Evolutionary conservation across 1,139 yeast genomes (phyloP).

Genomic region (Diutina scorzettiae): DNA sequence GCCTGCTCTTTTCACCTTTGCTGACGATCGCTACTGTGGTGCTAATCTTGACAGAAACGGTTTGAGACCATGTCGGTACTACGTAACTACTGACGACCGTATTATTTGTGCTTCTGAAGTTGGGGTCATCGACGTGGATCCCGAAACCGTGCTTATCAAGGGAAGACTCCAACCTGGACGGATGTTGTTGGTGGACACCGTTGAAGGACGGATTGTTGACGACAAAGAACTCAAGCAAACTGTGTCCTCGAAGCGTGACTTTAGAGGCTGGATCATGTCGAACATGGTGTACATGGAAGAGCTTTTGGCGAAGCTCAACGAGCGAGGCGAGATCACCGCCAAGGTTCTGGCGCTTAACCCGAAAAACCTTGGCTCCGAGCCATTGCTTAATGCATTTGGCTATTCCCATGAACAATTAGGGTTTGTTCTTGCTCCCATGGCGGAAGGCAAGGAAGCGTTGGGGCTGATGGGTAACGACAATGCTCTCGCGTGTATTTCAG

Average conservation of each 20-base stretch:
- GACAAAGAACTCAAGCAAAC: conserved; percentile 75
- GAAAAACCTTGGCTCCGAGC: conserved; percentile 31
- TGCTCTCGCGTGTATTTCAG: conserved; percentile 91
- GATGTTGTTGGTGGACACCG: conserved; percentile 90
- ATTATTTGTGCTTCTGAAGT: conserved; percentile 98
- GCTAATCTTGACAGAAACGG: conserved; percentile 97
- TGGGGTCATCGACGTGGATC: conserved; percentile 86
- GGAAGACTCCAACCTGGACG: conserved; percentile 96
- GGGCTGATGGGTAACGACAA: conserved; percentile 99
- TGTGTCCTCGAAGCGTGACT: conserved; percentile 81
- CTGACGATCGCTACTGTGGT: conserved; percentile 97
- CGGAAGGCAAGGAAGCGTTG: conserved; percentile 86
- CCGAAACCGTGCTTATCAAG: conserved; percentile 72
- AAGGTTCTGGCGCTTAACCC: conserved; percentile 8
- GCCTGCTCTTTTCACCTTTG: conserved; percentile 92
- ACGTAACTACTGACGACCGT: conserved; percentile 86
- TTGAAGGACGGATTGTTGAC: conserved; percentile 86
- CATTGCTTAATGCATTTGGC: conserved; percentile 77
- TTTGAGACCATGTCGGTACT: conserved; percentile 95
- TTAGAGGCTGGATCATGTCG: conserved; percentile 86
- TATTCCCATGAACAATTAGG: conserved; percentile 88
- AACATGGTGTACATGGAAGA: conserved; percentile 79
- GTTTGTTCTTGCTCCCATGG: conserved; percentile 86
- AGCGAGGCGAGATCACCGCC: conserved; percentile 26
- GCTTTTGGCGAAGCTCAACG: conserved; percentile 44